Evolutionary conservation across 2,329 filamentous ascomycete genomes (phyloP), one percentile per base, ranked within the genome.

Genomic region (Chrysoporthe deuterocubensis): DNA sequence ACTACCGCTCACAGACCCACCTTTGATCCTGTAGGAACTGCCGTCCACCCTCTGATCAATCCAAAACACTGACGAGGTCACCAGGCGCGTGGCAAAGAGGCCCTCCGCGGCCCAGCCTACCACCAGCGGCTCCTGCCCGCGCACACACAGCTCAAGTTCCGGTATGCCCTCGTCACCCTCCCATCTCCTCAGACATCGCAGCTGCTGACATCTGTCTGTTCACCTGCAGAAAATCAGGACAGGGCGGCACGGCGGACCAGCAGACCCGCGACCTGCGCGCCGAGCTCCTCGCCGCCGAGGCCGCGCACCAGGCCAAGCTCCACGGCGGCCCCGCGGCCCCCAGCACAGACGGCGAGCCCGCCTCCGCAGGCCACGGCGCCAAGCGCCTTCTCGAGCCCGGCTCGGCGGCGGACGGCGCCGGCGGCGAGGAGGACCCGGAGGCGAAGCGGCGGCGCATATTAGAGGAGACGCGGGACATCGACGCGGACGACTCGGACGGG

Each of bases 71-170:
- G 34, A 76, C 79, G 74, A 80, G 70, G 52, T 32, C 71, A 71
- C 70, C 66, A 71, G 92, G 94, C 95, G 54, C 89, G 91, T 77
- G 96, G 96, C 78, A 97, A 97, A 85, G 96, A 99, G 81, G 93
- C 94, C 75, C 91, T 94, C 69, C 91, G 94, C 75, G 96, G 96
- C 60, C 92, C 93, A 62, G 95, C 94, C 74, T 98, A 97, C 83
- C 96, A 99, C 78, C 95, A 98, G 81, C 92, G 96, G 74, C 91
- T 98, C 18, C 90, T 97, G 16, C 95, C 96, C 44, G 96, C 96
- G 43, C 92, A 99, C 79, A 98, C 93, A 14, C 90, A 93, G 71
- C 90, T 99, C 76, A 99, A 99, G 82, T 92, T 90, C 77, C 89
- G 93, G 83, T 90, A 87, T 59, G 83, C 67, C 7, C 32, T 21